phyloP scores from a whole-genome alignment of 1,139 yeast species.

The Blastobotrys persicus region DNA sequence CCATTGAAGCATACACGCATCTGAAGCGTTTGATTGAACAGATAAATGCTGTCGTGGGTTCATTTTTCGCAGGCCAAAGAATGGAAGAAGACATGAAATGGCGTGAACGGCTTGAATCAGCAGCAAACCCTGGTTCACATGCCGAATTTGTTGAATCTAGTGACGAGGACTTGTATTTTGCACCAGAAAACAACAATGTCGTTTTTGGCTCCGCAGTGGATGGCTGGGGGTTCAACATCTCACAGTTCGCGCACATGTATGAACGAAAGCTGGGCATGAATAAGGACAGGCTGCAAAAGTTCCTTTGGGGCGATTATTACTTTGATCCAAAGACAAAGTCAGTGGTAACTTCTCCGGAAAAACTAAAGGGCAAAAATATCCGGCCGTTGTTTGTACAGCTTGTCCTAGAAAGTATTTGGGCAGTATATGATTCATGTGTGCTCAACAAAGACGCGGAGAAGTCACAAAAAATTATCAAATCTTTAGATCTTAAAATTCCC shows the following conservation, averaged over 20 bases:
- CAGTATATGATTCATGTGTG: conserved; percentile 71
- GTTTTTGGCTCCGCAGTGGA: conserved; percentile 92
- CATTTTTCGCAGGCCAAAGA: conserved; percentile 89
- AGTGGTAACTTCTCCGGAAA: conserved; percentile 45
- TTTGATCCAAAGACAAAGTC: conserved; percentile 88
- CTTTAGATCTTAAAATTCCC: conserved; percentile 63
- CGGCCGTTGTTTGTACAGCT: conserved; percentile 87
- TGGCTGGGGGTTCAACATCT: conserved; percentile 96
- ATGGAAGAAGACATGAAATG: conserved; percentile 86
- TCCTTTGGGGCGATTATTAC: conserved; percentile 95
- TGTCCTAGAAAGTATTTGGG: conserved; percentile 90
- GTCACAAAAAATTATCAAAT: conserved; percentile 68
- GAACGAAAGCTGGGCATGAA: conserved; percentile 84
- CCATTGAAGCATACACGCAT: conserved; percentile 83
- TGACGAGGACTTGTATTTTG: conserved; percentile 82
- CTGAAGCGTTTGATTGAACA: conserved; percentile 78
- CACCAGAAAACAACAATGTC: conserved; percentile 88
- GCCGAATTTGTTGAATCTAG: conserved; percentile 70
- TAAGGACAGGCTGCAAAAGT: conserved; percentile 71
- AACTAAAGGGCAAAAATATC: conserved; percentile 46
- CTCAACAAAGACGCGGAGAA: conserved; percentile 66
- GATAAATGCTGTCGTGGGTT: conserved; percentile 91
- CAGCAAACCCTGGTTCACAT: conserved; percentile 28
- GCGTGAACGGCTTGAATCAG: conserved; percentile 60
- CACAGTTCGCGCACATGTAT: conserved; percentile 84